Base-by-base conservation (phyloP, 2,329 filamentous ascomycete species). In the Microsporum ferrugineum region DNA sequence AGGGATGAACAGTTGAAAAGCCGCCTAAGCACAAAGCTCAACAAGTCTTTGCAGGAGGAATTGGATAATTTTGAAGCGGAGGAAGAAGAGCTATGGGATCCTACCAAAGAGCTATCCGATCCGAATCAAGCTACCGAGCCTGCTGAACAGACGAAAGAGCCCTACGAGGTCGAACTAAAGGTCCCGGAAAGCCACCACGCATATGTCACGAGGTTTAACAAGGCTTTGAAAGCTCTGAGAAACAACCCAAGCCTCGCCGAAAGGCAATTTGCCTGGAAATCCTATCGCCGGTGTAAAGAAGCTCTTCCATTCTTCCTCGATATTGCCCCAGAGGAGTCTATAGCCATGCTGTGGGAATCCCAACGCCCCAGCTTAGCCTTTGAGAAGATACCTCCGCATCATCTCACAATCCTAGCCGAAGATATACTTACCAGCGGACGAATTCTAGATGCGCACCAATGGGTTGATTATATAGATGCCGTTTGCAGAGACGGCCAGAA, bases 321-420 rank as follows among this genome's bases (percentile, higher is more conserved):
- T 39, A 77, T 78, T 34, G 78, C 91, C n/a, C 82, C 87, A 0
- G 68, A 77, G 7, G 77, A 81, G 14, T 78, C 83, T 3, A 87
- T 87, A 83, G 74, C 81, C n/a, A 70, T 84, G 1, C 71, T 92
- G 6, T 92, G 88, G 87, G 75, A 79, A 49, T 82, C 84, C 0
- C 77, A 78, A 64, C 64, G 67, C 51, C 75, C 80, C 5, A 63
- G 65, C 23, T 77, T 82, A 47, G 70, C 76, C 38, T 53, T 39
- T 14, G 57, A 62, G 38, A 39, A 29, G 17, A 41, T 43, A 27
- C 23, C 34, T 6, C 39, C 41, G 7, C 73, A 79, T 4, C 85
- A 87, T 68, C 72, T 89, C 34, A 82, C 82, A 62, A 74, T 78
- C 36, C 77, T 92, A 2, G 79, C 83, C 3, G 80, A 84, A 66